Base-by-base conservation (phyloP, 768 basidiomycete genomes). In the Termitomyces sp. region DNA sequence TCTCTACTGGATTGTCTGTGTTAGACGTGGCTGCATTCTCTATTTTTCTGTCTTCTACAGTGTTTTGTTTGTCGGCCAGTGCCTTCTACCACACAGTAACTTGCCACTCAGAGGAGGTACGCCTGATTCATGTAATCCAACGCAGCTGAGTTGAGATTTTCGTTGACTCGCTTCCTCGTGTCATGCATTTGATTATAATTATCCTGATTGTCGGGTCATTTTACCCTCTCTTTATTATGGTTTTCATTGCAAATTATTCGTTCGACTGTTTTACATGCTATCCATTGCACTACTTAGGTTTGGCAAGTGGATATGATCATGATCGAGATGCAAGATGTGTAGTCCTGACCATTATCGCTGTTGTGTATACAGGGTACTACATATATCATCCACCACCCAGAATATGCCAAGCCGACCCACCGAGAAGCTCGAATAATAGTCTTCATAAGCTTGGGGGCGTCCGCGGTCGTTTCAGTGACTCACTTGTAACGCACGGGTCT, bases 181-280 rank as follows among this genome's bases (percentile, higher is more conserved):
- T 66, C 81, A 88, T 67, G 77, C 79, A 16, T 71, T 88, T 44
- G 91, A 89, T 70, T 89, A 94, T 96, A 60, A 80, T 88, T 48
- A 78, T 85, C 32, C 77, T 91, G 54, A 90, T 76, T 41, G 84
- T 89, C 43, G 93, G 92, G 25, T 92, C 90, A 34, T 87, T 86
- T 68, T 83, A 83, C 61, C 88, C 6, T 82, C 77, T 59, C 73
- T 94, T 40, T 88, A 87, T 66, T 93, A 91, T 66, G 86, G 82
- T 2, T 91, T 90, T 70, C 88, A 79, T 71, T 90, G 88, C 64
- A 75, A 86, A 30, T 74, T 79, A 8, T 63, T 70, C 39, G 73
- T 75, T 50, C 83, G 82, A 66, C 54, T 69, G n/a, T 68, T 83
- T 32, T 89, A 90, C 67, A 71, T 86, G 23, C 59, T 73, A 19